Evolutionary conservation across 2,329 filamentous ascomycete species (phyloP).

Genomic region (Sclerotinia nivalis): DNA sequence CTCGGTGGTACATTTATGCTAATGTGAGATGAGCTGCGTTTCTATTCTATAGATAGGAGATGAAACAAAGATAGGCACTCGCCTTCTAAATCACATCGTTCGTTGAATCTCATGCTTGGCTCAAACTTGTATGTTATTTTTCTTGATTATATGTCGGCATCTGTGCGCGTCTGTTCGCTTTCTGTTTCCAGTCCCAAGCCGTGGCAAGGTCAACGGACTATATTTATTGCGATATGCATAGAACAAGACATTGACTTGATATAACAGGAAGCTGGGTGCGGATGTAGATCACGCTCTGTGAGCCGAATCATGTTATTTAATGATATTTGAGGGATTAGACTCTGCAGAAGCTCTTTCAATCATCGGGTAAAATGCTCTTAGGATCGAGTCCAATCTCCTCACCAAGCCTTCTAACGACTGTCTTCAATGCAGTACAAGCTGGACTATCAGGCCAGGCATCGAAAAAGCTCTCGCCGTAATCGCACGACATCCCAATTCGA

Average conservation of each 20-base stretch:
- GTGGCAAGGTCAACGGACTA: not conserved
- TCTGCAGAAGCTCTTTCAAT: conserved; percentile 9
- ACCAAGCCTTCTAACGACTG: conserved; percentile 74
- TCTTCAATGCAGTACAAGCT: conserved; percentile 77
- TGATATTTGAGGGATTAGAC: not conserved
- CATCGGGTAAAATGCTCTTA: conserved; percentile 15
- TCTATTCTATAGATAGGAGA: not conserved
- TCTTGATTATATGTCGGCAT: not conserved
- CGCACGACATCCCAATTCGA: conserved; percentile 91
- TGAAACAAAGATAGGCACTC: conserved; percentile 1
- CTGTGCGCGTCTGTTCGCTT: not conserved
- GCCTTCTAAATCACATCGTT: not conserved
- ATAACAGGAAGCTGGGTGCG: not conserved
- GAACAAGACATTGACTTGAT: not conserved
- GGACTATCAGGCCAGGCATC: conserved; percentile 92
- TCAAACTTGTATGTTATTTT: not conserved
- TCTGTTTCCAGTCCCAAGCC: not conserved
- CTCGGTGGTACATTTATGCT: not conserved
- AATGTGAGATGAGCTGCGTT: no score
- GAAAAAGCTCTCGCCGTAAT: conserved; percentile 96
- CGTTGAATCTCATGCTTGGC: not conserved
- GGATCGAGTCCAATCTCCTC: conserved; percentile 55
- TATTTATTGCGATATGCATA: not conserved
- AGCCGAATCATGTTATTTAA: not conserved
- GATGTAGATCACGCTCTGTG: not conserved